These are phyloP conservation scores for Trichoderma afroharzianum DNA, from an alignment of 2,329 filamentous ascomycete species.

Conservation along the genomic window DNA sequence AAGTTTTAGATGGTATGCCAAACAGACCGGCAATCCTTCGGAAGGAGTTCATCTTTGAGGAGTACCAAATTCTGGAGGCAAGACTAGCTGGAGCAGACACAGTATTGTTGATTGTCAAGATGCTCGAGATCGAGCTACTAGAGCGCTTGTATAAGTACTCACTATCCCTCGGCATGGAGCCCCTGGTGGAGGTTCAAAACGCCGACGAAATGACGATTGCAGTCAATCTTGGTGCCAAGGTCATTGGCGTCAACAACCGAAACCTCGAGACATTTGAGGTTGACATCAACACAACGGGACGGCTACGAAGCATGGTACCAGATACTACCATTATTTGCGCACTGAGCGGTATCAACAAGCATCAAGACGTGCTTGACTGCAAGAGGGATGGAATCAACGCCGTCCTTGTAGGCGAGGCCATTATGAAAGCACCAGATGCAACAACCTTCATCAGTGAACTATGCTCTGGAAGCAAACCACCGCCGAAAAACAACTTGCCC, in stretches of 20 bases:
- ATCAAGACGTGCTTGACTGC: slow-evolving; percentile 84
- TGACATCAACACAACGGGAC: slow-evolving; percentile 85
- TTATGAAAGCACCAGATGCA: slow-evolving; percentile 88
- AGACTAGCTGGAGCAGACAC: slow-evolving; percentile 91
- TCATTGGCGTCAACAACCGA: slow-evolving; percentile 96
- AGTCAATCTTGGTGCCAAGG: slow-evolving; percentile 79
- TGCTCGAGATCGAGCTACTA: slow-evolving; percentile 76
- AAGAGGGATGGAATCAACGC: slow-evolving; percentile 87
- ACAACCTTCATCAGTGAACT: slow-evolving; percentile 79
- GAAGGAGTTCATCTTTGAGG: slow-evolving; percentile 97
- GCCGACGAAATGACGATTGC: slow-evolving; percentile 88
- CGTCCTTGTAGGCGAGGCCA: slow-evolving; percentile 88
- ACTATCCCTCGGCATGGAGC: slow-evolving; percentile 89
- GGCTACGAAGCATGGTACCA: slow-evolving; percentile 81
- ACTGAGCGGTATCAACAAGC: slow-evolving; percentile 85
- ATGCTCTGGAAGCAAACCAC: slow-evolving; percentile 55
- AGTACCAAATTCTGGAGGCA: slow-evolving; percentile 96
- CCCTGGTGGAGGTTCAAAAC: slow-evolving; percentile 93
- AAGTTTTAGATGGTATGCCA: slow-evolving; percentile 84
- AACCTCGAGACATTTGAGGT: slow-evolving; percentile 97
- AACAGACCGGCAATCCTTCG: slow-evolving; percentile 88
- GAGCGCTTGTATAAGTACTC: slow-evolving; percentile 84
- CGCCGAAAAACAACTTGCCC: slow-evolving; percentile 32
- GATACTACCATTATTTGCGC: slow-evolving; percentile 86
- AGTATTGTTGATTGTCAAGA: slow-evolving; percentile 94